phyloP scores from a whole-genome alignment of 345 rosid genomes.

The Camelina neglecta region DNA sequence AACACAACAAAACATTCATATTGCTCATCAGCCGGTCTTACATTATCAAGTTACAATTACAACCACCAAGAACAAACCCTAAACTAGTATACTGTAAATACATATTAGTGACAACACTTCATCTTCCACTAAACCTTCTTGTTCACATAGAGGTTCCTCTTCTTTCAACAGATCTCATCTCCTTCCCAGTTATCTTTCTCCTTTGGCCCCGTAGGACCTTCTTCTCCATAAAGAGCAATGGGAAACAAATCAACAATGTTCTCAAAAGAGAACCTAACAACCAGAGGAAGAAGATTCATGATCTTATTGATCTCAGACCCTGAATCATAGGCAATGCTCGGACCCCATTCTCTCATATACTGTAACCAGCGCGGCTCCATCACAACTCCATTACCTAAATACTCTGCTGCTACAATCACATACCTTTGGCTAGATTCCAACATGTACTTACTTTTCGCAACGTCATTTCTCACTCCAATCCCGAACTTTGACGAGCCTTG shows the following conservation, averaged over 20 bases:
- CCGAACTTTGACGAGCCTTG: conserved; percentile 85
- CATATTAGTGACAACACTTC: conserved; percentile 13
- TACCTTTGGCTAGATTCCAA: conserved; percentile 79
- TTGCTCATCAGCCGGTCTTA: conserved; percentile 12
- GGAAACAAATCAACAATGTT: conserved; percentile 83
- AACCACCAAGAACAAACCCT: not conserved
- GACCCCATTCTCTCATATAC: conserved; percentile 98
- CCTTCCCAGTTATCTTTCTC: conserved; percentile 90
- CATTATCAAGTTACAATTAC: conserved; percentile 16
- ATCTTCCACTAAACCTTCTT: not conserved
- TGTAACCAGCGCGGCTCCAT: conserved; percentile 83
- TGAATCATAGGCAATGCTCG: conserved; percentile 75
- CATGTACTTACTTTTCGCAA: conserved; percentile 57
- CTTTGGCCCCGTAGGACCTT: conserved; percentile 97
- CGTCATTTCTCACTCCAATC: conserved; percentile 76
- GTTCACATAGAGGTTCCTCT: not conserved
- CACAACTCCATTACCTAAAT: conserved; percentile 63
- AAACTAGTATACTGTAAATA: conserved; percentile 15
- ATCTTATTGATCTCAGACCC: conserved; percentile 79
- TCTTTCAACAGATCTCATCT: conserved; percentile 63
- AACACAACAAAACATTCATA: not conserved
- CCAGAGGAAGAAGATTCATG: conserved; percentile 62
- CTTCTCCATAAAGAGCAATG: conserved; percentile 89
- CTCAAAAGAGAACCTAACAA: conserved; percentile 77
- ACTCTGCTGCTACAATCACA: conserved; percentile 75